Evolutionary conservation across 2,329 filamentous ascomycete species (phyloP).

Genomic region (Stagonosporopsis vannaccii): DNA sequence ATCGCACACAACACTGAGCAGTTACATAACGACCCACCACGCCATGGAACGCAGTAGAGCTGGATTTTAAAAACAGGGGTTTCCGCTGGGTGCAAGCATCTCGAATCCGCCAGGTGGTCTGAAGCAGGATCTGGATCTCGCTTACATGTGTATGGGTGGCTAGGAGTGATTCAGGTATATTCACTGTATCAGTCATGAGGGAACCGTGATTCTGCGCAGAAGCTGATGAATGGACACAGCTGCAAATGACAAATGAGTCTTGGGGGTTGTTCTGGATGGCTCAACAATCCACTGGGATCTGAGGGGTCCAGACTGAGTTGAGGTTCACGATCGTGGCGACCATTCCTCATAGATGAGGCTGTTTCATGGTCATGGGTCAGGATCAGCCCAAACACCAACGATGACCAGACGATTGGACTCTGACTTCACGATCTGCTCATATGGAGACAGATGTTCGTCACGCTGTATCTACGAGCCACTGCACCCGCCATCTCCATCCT

Average conservation of each 20-base stretch:
- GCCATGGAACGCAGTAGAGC: background rate
- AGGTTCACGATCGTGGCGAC: background rate
- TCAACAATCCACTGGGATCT: background rate
- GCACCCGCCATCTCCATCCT: background rate
- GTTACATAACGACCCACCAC: background rate
- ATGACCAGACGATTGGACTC: background rate
- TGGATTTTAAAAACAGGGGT: too few relatives aligned
- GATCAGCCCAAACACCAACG: background rate
- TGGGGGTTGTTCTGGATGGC: background rate
- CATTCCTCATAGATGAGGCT: background rate
- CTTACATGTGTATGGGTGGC: background rate
- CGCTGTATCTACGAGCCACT: slow-evolving; percentile 6
- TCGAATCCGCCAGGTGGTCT: background rate
- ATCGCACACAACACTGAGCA: slow-evolving; percentile 3
- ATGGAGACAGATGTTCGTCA: slow-evolving; percentile 1
- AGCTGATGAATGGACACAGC: background rate
- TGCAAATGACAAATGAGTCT: background rate
- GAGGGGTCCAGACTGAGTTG: background rate
- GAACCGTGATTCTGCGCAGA: background rate
- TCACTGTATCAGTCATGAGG: too few relatives aligned
- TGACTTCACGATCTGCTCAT: background rate
- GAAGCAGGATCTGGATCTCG: background rate
- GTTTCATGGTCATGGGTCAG: background rate
- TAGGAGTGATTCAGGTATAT: too few relatives aligned
- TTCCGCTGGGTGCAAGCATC: background rate